A percentile compares a stretch with the other conserved stretches of the same genome.
phyloP scores from a whole-genome alignment of 805 yeast genomes.

The Lipomyces starkeyi region DNA sequence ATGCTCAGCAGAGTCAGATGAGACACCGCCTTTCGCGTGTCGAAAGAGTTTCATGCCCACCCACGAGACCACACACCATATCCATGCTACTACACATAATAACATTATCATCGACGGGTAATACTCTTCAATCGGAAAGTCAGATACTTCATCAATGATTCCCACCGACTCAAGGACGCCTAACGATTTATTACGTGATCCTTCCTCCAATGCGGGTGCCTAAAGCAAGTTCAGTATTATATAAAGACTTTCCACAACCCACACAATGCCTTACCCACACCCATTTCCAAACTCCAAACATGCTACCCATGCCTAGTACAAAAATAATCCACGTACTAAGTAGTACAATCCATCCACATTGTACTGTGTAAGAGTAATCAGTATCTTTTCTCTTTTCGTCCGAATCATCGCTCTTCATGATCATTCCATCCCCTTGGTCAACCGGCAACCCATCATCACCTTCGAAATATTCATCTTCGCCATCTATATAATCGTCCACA shows the following conservation, averaged over 20 bases:
- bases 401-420: not conserved
- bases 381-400: slow-evolving; percentile 12
- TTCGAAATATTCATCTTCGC: slow-evolving; percentile 18
- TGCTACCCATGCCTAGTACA: slow-evolving; percentile 33
- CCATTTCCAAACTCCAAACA: slow-evolving; percentile 39
- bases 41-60: slow-evolving; percentile 78
- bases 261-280: slow-evolving; percentile 30
- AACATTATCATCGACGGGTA: slow-evolving; percentile 47
- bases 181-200: not conserved
- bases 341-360: slow-evolving; percentile 38
- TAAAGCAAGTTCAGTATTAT: not conserved
- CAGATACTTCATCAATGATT: slow-evolving; percentile 19
- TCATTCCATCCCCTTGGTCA: not conserved
- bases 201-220: slow-evolving; percentile 8
- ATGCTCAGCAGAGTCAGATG: slow-evolving; percentile 20
- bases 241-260: not conserved
- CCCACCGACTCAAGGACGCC: slow-evolving; percentile 8
- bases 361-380: slow-evolving; percentile 23
- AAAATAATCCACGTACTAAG: slow-evolving; percentile 32
- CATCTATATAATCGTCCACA: slow-evolving; percentile 11
- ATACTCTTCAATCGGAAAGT: slow-evolving; percentile 50
- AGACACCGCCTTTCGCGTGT: slow-evolving; percentile 70
- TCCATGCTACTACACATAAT: slow-evolving; percentile 54
- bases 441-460: slow-evolving; percentile 1
- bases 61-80: slow-evolving; percentile 81